Conservation (phyloP, 1,284 basidiomycete genomes). For the Meira miltonrushii region DNA sequence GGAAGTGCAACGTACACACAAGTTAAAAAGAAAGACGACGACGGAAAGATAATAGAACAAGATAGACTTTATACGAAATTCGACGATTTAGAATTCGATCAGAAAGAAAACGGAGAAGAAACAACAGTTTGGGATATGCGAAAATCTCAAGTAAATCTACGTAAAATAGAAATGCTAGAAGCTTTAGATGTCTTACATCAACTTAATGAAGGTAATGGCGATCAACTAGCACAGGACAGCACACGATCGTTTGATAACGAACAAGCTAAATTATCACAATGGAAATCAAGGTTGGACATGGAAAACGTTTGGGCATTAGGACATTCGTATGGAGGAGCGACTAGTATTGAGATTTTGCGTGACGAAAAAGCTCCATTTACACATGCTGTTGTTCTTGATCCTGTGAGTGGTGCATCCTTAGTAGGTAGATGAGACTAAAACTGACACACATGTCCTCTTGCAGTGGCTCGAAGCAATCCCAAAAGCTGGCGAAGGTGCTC, state of each 20-base stretch:
- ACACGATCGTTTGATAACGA: slow-evolving; percentile 19
- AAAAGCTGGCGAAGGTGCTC: slow-evolving; percentile 12
- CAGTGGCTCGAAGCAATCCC: slow-evolving; percentile 27
- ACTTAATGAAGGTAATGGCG: slow-evolving; percentile 24
- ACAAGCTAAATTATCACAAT: slow-evolving; percentile 15
- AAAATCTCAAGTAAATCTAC: slow-evolving; percentile 31
- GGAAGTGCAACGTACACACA: slow-evolving; percentile 29
- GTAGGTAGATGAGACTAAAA: not conserved
- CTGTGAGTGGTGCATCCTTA: not conserved
- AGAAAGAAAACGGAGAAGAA: slow-evolving; percentile 22
- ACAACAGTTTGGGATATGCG: slow-evolving; percentile 16
- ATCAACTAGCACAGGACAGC: slow-evolving; percentile 12
- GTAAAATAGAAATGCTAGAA: slow-evolving; percentile 31
- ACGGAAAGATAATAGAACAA: not conserved
- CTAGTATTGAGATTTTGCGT: slow-evolving; percentile 13
- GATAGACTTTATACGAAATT: slow-evolving; percentile 24
- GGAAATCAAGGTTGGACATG: slow-evolving; percentile 24
- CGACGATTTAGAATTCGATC: slow-evolving; percentile 20
- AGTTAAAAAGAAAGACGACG: slow-evolving; percentile 11
- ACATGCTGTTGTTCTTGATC: slow-evolving; percentile 11
- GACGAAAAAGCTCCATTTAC: slow-evolving; percentile 2
- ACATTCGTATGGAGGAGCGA: slow-evolving; percentile 39
- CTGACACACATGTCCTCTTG: not conserved
- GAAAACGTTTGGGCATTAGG: slow-evolving; percentile 28
- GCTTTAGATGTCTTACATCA: slow-evolving; percentile 22